Evolutionary conservation across 805 yeast genomes (phyloP), one percentile per base, ranked within the genome.

Genomic region (Spathaspora passalidarum): DNA sequence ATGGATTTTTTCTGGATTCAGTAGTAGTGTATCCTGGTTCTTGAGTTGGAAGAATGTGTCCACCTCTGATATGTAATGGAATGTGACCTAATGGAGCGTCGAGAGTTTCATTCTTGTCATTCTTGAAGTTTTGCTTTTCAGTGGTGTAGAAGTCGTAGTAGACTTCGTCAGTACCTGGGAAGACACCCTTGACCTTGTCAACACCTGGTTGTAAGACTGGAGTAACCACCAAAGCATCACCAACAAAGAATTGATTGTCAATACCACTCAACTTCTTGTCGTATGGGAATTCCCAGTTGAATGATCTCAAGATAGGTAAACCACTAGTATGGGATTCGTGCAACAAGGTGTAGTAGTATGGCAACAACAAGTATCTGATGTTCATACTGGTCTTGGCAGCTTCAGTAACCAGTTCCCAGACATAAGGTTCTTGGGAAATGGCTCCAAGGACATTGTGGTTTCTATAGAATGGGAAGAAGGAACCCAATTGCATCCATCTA

Each of bases 301-400:
- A 49, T 4, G 63, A 60, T 38, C 62, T 46, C 49, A 59, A 44
- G 18, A 58, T 40, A 16, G 63, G 63, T 19, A 53, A 21, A 4
- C 63, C 63, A 39, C 56, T 51, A 22, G 47, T 45, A 45, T 58
- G 59, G 9, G 63, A 49, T 36, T 58, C 58, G 29, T 56, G 51
- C 37, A 59, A 38, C 42, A 59, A 50, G 26, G 62, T 58, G 26
- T 59, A 59, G 50, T 56, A 59, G 49, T 59, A 59, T n/a, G 63
- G 63, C 44, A 59, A 52, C 32, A 59, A 49, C 25, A 44, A 51
- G 73, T 63, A 56, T 68, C 76, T 57, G 62, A 61, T 73, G 58
- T 65, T 47, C 57, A 62, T 59, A 5, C 62, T 51, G 2, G 53
- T 55, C 38, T 49, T 57, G 3, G 68, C 46, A 14, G 67, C 67